Evolutionary conservation across 202 grass and related monocot species (phyloP), one percentile per base, ranked within the genome.

Genomic region (Zizania palustris): DNA sequence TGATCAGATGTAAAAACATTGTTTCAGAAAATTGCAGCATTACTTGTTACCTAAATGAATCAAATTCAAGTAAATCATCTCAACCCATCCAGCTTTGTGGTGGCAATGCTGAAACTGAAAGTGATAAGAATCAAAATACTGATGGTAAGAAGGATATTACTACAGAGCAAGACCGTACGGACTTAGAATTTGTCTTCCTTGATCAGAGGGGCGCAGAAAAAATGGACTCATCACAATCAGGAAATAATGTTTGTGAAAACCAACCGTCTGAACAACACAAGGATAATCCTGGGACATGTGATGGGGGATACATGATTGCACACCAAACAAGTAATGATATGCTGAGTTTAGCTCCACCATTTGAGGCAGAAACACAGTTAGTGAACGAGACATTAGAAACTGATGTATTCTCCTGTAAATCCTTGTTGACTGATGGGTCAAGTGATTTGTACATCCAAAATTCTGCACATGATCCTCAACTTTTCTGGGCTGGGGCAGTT

Each of bases 221-320:
- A 45, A 88, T 72, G 43, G 65, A 67, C 35, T 20, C 42, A 7
- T 76, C 65, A 72, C 71, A 76, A 28, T 80, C 59, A 18, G 81
- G 42, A 56, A 34, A 41, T 66, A 41, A 54, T 76, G 21, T 60
- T 75, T 65, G 44, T 50, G 76, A 72, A 71, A 80, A 84, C 13
- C 71, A 88, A 33, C 81, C 54, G 66, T 42, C 60, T 75, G 78
- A 87, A 67, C 60, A 90, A 78, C 74, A 72, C 42, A 81, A 84
- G 36, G 80, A 85, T 77, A 82, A 71, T 67, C 49, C 84, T 9
- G 9, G 58, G 20, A 70, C 78, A 70, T 88, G 69, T 71, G 83
- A 90, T 67, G 92, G 53, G 74, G 91, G 84, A 67, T 81, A 83
- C 73, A 86, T 93, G 55, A 85, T 88, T 69, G 74, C 73, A 71